These are phyloP conservation scores for Hypericum androsaemum DNA, from an alignment of 345 rosid genomes.

Conservation along the genomic window DNA sequence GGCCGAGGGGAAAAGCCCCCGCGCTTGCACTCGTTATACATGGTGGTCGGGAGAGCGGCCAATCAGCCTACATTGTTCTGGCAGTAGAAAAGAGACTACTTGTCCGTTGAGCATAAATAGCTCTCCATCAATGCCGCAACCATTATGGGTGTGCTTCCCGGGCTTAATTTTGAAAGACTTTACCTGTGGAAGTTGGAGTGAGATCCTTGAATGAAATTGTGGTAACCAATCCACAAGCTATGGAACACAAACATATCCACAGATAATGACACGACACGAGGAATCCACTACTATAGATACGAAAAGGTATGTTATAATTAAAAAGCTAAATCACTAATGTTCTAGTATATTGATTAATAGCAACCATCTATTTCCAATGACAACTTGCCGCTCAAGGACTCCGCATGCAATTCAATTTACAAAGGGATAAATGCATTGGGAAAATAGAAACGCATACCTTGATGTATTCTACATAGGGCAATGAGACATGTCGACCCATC, in stretches of 20 bases:
- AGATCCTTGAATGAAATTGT: background rate
- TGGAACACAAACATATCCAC: no score
- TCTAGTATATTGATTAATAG: no score
- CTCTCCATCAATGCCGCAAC: slow-evolving; percentile 96
- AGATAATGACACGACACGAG: no score
- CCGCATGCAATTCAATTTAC: no score
- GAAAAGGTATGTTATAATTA: no score
- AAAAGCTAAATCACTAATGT: no score
- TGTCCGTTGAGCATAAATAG: slow-evolving; percentile 73
- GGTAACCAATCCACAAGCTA: no score
- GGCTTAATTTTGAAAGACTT: slow-evolving; percentile 83
- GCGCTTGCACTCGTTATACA: background rate
- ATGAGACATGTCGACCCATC: slow-evolving; percentile 77
- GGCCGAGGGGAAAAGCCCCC: background rate
- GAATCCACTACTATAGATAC: no score
- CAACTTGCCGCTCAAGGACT: no score
- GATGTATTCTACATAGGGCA: slow-evolving; percentile 89
- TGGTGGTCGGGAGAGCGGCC: slow-evolving; percentile 28
- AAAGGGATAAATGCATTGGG: no score
- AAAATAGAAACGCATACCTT: slow-evolving; percentile 43
- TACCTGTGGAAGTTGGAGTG: slow-evolving; percentile 43
- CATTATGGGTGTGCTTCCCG: slow-evolving; percentile 62
- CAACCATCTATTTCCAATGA: no score
- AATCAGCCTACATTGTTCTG: slow-evolving; percentile 91
- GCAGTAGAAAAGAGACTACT: slow-evolving; percentile 68